Base-by-base conservation (phyloP, 129 eudicot species). In the Mikania micrantha region DNA sequence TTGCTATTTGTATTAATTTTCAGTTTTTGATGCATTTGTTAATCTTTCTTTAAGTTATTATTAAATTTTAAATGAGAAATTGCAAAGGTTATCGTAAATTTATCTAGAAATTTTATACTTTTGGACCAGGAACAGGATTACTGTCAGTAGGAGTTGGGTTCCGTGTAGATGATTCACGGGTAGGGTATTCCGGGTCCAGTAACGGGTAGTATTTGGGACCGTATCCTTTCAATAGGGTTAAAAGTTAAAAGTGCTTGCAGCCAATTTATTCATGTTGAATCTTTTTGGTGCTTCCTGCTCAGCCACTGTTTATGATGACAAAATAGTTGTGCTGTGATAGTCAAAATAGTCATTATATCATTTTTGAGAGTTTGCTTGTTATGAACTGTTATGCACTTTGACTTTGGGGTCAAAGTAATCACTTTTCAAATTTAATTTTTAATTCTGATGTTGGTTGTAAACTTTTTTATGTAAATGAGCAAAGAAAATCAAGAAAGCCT, bases 251-350 rank as follows among this genome's bases (percentile, higher is more conserved):
- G n/a, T n/a, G n/a, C n/a, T n/a, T n/a, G n/a, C n/a, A n/a, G n/a
- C n/a, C n/a, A n/a, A n/a, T n/a, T n/a, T n/a, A n/a, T n/a, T n/a
- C n/a, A n/a, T n/a, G n/a, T n/a, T n/a, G n/a, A n/a, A n/a, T 31
- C 5, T 31, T 31, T 31, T 2, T 44, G 56, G 72, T 74, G 78
- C 35, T 74, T 74, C 38, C 38, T 44, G 20, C 66, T 53, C 65
- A 44, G 67, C 45, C 79, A 58, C 25, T 44, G 67, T 15, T 45
- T 67, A 67, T 67, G 69, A 47, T 75, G 74, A 67, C 63, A 60
- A 67, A 57, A 59, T 75, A 40, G 52, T 57, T 25, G 20, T 36
- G 73, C 8, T 59, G 60, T 73, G 70, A 49, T 3, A 25, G 54
- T 12, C 47, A 50, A 62, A 64, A 36, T 62, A 12, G 64, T 73